A percentile compares a stretch with the other conserved stretches of the same genome.
Conservation (phyloP, 768 basidiomycete genomes). For the Rubroboletus satanas region DNA sequence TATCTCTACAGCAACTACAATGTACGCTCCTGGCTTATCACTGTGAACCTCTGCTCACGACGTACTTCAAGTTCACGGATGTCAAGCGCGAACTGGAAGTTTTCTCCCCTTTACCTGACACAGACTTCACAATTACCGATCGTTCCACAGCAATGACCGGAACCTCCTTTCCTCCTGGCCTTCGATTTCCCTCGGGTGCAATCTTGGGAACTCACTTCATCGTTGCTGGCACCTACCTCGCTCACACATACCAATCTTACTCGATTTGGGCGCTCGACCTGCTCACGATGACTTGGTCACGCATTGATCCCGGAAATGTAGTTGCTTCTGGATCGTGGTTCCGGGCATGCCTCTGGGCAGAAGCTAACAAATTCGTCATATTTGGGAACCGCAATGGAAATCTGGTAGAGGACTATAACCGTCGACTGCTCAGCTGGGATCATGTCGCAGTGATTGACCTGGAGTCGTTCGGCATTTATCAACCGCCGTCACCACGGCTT, state of each 20-base stretch:
- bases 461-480: slow-evolving; percentile 95
- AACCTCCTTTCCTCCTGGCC: slow-evolving; percentile 82
- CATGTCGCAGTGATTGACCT: slow-evolving; percentile 88
- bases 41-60: slow-evolving; percentile 5
- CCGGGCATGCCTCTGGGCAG: slow-evolving; percentile 82
- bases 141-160: slow-evolving; percentile 80
- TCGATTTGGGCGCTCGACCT: slow-evolving; percentile 96
- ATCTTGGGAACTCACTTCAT: slow-evolving; percentile 89
- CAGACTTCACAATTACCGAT: slow-evolving; percentile 75
- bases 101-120: slow-evolving; percentile 74
- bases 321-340: slow-evolving; percentile 93
- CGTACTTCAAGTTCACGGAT: slow-evolving; percentile 69
- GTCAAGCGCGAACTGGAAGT: slow-evolving; percentile 95
- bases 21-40: slow-evolving; percentile 41
- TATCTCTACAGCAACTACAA: slow-evolving; percentile 96
- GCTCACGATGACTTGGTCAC: slow-evolving; percentile 75
- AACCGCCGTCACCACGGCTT: slow-evolving; percentile 66
- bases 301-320: slow-evolving; percentile 84
- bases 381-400: slow-evolving; percentile 89
- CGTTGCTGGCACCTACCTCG: slow-evolving; percentile 93
- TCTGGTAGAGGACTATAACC: slow-evolving; percentile 89
- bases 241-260: slow-evolving; percentile 90
- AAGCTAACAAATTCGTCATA: slow-evolving; percentile 80
- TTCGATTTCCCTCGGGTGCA: slow-evolving; percentile 94
- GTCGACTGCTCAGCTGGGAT: slow-evolving; percentile 86